These are phyloP conservation scores for Suillus fuscotomentosus DNA, from an alignment of 768 basidiomycete genomes.

Conservation along the genomic window DNA sequence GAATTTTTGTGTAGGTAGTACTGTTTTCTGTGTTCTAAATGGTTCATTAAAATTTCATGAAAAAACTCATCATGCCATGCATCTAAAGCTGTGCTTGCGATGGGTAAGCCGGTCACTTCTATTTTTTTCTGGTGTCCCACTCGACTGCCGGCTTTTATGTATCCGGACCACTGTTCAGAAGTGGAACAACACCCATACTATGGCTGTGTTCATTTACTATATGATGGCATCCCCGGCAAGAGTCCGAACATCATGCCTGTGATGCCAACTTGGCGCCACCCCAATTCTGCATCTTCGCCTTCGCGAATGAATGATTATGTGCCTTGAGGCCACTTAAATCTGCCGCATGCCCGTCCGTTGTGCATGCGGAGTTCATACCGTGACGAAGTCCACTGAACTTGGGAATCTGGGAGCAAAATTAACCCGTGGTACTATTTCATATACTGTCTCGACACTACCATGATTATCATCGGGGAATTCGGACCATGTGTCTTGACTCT, in stretches of 20 bases:
- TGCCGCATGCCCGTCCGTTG: background rate
- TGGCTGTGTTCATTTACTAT: background rate
- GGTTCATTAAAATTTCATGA: background rate
- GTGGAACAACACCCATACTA: background rate
- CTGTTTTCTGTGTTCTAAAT: background rate
- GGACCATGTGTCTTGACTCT: background rate
- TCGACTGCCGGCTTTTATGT: background rate
- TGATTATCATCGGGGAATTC: background rate
- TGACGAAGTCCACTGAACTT: background rate
- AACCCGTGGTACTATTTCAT: background rate
- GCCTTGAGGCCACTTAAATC: background rate
- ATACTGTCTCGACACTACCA: background rate
- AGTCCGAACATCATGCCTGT: background rate
- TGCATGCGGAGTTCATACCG: background rate
- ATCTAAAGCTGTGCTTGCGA: background rate
- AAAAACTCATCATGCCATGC: background rate
- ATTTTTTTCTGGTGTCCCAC: background rate
- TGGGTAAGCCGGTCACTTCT: background rate
- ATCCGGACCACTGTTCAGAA: background rate
- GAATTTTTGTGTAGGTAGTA: background rate
- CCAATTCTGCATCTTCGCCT: background rate
- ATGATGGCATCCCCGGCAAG: background rate
- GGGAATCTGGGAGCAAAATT: background rate
- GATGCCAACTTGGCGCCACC: background rate
- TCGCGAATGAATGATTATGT: background rate